These are phyloP conservation scores for Termitomyces sp. DNA, from an alignment of 1,284 basidiomycete genomes.

Conservation along the genomic window DNA sequence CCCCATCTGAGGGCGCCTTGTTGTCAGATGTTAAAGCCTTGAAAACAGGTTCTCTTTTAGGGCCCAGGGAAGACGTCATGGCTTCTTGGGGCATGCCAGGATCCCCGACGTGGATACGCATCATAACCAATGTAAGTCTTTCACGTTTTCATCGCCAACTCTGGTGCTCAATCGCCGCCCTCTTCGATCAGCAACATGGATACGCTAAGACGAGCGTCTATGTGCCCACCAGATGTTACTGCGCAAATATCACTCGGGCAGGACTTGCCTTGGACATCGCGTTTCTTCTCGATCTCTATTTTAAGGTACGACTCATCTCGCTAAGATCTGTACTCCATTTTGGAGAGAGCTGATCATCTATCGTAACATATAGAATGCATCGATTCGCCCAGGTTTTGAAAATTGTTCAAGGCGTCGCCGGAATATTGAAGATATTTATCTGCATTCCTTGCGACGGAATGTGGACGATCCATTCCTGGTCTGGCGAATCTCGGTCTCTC, in stretches of 20 bases:
- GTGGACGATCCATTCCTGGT: constrained; percentile 2
- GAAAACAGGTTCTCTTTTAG: background rate
- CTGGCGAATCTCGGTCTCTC: constrained; percentile 8
- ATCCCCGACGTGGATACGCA: constrained; percentile 1
- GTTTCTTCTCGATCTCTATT: constrained; percentile 4
- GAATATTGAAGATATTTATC: constrained; percentile 3
- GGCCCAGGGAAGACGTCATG: constrained; percentile 6
- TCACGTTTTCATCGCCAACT: background rate
- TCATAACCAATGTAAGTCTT: constrained; percentile 5
- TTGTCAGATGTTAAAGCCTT: constrained; percentile 6
- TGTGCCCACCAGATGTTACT: constrained; percentile 7
- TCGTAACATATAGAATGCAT: background rate
- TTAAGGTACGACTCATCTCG: background rate
- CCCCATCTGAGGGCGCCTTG: background rate
- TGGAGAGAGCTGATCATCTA: background rate
- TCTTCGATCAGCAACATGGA: constrained; percentile 5
- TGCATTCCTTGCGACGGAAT: constrained; percentile 8
- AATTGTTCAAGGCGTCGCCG: background rate
- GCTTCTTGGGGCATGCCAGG: constrained; percentile 8
- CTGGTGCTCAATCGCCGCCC: background rate
- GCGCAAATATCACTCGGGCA: constrained; percentile 8
- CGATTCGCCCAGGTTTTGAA: constrained; percentile 2
- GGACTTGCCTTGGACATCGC: constrained; percentile 7
- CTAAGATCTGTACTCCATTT: background rate
- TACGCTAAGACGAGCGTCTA: constrained; percentile 6